Percentiles rank a stretch among this genome's conserved stretches.
phyloP scores from a whole-genome alignment of 2,329 filamentous ascomycete genomes.

The Colletotrichum siamense region DNA sequence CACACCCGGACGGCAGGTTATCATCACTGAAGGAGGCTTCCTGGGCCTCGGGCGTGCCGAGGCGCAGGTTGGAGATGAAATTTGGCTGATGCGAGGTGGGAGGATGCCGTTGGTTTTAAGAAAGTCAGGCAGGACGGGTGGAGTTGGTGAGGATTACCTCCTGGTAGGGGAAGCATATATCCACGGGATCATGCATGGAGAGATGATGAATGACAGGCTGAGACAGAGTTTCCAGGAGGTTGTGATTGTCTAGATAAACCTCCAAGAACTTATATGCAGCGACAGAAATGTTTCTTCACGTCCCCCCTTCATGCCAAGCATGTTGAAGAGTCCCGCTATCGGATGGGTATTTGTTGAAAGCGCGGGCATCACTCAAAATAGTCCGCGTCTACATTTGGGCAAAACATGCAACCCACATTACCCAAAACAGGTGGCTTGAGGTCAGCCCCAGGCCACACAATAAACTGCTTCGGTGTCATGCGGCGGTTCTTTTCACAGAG shows the following conservation, averaged over 20 bases:
- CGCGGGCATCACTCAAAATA: neutral
- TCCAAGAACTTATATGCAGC: neutral
- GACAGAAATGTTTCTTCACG: neutral
- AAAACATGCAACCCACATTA: neutral
- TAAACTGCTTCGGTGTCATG: neutral
- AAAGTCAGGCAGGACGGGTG: neutral
- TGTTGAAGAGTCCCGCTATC: neutral
- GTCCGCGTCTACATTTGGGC: neutral
- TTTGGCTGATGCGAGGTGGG: slow-evolving; percentile 2
- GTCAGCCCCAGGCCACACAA: neutral
- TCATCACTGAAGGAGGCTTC: neutral
- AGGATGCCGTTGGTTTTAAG: slow-evolving; percentile 3
- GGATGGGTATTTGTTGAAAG: neutral
- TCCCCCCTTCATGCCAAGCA: neutral
- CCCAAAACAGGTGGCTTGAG: neutral
- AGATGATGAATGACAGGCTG: neutral
- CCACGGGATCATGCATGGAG: slow-evolving; percentile 7
- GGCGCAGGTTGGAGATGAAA: neutral
- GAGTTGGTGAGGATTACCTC: neutral
- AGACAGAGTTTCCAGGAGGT: neutral
- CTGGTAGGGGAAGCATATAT: neutral
- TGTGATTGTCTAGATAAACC: neutral
- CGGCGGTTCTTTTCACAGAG: neutral
- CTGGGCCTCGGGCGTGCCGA: neutral
- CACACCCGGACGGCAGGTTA: neutral